These are phyloP conservation scores for Hyphopichia pseudoburtonii DNA, from an alignment of 1,139 yeast species.

Conservation along the genomic window DNA sequence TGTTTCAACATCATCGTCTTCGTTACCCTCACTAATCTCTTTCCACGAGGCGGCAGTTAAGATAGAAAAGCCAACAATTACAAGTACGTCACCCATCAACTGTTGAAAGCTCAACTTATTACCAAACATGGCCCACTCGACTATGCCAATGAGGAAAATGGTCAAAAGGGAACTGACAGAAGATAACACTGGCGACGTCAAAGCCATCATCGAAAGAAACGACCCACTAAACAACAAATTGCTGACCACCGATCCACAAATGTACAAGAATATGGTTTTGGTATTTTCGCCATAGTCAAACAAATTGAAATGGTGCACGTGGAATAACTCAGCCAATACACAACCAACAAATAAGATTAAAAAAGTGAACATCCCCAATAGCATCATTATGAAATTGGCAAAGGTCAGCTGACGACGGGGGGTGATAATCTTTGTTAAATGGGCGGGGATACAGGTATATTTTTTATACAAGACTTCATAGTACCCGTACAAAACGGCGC, in stretches of 20 bases:
- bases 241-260: constrained; percentile 52
- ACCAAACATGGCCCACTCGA: constrained; percentile 74
- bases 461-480: constrained; percentile 84
- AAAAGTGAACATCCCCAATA: constrained; percentile 61
- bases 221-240: constrained; percentile 72
- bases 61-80: constrained; percentile 65
- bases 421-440: constrained; percentile 41
- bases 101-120: constrained; percentile 50
- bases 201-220: constrained; percentile 75
- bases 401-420: constrained; percentile 50
- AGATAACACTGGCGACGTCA: constrained; percentile 83
- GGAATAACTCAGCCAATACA: constrained; percentile 51
- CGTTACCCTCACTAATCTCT: constrained; percentile 68
- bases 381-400: constrained; percentile 49
- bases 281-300: constrained; percentile 47
- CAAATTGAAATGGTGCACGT: constrained; percentile 58
- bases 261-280: constrained; percentile 41
- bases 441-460: constrained; percentile 70
- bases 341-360: constrained; percentile 49
- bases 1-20: constrained; percentile 51
- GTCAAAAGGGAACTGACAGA: constrained; percentile 80
- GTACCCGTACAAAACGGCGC: constrained; percentile 82
- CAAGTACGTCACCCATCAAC: constrained; percentile 55
- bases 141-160: constrained; percentile 75
- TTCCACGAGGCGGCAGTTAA: constrained; percentile 74